These are phyloP conservation scores for Populus hybrid DNA, from an alignment of 441 rosid genomes.

Conservation along the genomic window DNA sequence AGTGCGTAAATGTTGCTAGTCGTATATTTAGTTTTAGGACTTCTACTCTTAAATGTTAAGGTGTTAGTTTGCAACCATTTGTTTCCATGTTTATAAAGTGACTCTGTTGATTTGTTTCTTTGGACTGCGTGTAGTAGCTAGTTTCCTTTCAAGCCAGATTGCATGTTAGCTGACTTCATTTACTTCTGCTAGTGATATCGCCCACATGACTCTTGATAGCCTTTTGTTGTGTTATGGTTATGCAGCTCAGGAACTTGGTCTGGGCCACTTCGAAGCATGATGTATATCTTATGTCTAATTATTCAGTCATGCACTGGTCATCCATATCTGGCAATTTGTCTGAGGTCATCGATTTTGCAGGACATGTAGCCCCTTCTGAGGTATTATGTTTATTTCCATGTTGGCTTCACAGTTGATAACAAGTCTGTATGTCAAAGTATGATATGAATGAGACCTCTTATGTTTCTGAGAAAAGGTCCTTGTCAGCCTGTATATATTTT, in stretches of 20 bases:
- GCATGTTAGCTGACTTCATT: not conserved
- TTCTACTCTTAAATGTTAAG: too few species aligned
- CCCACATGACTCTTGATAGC: not conserved
- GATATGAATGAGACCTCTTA: too few species aligned
- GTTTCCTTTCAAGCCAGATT: not conserved
- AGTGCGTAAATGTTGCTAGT: not conserved
- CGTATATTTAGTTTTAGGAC: too few species aligned
- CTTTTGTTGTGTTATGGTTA: conserved; percentile 8
- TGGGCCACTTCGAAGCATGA: conserved; percentile 92
- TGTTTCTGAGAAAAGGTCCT: not conserved
- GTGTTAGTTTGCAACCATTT: too few species aligned
- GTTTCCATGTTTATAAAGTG: not conserved
- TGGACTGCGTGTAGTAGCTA: not conserved
- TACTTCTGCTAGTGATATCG: not conserved
- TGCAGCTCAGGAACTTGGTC: conserved; percentile 90
- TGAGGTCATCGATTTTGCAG: conserved; percentile 77
- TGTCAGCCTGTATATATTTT: not conserved
- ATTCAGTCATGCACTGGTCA: conserved; percentile 83
- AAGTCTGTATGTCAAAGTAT: not conserved
- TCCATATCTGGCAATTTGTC: conserved; percentile 57
- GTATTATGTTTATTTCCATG: conserved; percentile 28
- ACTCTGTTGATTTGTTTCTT: not conserved
- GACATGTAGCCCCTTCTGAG: conserved; percentile 94
- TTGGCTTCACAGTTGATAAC: not conserved
- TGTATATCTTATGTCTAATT: conserved; percentile 80